phyloP scores from a whole-genome alignment of 2,329 filamentous ascomycete genomes.

The Diaporthe helianthi region DNA sequence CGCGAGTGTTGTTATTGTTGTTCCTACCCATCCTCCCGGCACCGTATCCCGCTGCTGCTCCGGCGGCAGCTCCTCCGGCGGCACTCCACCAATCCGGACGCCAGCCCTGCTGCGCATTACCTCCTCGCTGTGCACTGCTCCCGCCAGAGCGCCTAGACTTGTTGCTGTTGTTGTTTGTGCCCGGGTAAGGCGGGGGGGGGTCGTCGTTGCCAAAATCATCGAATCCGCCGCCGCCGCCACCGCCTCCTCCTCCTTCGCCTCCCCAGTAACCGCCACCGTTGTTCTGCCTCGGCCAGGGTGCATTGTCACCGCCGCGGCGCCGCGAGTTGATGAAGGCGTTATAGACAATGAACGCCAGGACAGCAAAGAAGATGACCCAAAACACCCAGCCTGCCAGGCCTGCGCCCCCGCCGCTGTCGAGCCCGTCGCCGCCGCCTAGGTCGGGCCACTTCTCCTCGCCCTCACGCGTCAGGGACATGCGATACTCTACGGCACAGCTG shows the following conservation, averaged over 20 bases:
- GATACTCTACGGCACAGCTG: conserved; percentile 92
- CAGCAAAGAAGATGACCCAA: conserved; percentile 64
- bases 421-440: conserved; percentile 49
- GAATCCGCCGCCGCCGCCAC: conserved; percentile 47
- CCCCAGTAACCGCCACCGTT: conserved; percentile 52
- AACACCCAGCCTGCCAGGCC: conserved; percentile 59
- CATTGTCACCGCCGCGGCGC: conserved; percentile 30
- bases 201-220: conserved; percentile 46
- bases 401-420: conserved; percentile 38
- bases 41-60: conserved; percentile 72
- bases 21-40: conserved; percentile 60
- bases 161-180: conserved; percentile 43
- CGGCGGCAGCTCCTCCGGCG: conserved; percentile 55
- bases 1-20: conserved; percentile 42
- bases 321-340: conserved; percentile 51
- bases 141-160: not conserved
- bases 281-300: conserved; percentile 42
- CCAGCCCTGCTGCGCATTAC: conserved; percentile 58
- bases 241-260: conserved; percentile 50
- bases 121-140: conserved; percentile 36
- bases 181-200: conserved; percentile 62
- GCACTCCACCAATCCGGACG: conserved; percentile 79
- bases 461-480: conserved; percentile 75
- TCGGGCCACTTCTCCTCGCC: conserved; percentile 76
- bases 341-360: conserved; percentile 69